These are phyloP conservation scores for Tetrahymena malaccensis DNA, from an alignment of 73 alveolate species.

Conservation along the genomic window DNA sequence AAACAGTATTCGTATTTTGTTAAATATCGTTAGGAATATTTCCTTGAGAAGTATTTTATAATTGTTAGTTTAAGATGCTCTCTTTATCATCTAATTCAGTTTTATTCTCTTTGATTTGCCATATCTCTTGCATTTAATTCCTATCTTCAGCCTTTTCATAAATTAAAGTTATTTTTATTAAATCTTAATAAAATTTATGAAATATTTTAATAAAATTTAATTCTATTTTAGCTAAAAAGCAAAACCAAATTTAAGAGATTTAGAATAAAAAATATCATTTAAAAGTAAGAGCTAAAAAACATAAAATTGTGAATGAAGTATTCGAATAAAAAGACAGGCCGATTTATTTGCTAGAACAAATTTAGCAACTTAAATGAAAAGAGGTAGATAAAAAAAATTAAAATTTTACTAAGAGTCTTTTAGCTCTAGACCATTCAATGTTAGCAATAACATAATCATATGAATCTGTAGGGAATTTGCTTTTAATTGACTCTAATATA, in stretches of 20 bases:
- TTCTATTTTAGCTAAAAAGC: too few species aligned
- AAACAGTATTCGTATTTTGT: background rate
- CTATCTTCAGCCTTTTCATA: background rate
- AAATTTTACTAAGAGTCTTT: background rate
- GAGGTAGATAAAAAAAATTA: too few species aligned
- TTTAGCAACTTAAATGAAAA: too few species aligned
- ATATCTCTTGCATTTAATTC: background rate
- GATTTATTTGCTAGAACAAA: background rate
- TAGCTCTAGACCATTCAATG: conserved; percentile 32
- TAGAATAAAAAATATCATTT: too few species aligned
- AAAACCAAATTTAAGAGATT: too few species aligned
- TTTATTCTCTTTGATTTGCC: background rate
- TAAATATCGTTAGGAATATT: background rate
- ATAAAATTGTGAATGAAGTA: too few species aligned
- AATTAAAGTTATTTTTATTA: background rate
- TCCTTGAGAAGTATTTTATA: background rate
- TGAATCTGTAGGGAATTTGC: conserved; percentile 21
- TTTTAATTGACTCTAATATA: background rate
- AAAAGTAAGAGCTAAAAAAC: too few species aligned
- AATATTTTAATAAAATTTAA: too few species aligned
- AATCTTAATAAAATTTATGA: too few species aligned
- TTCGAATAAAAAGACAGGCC: too few species aligned
- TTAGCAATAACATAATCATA: conserved; percentile 32
- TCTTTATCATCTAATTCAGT: background rate
- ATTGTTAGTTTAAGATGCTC: background rate